phyloP scores from a whole-genome alignment of 208 protist species.

The Porcisia hertigi region DNA sequence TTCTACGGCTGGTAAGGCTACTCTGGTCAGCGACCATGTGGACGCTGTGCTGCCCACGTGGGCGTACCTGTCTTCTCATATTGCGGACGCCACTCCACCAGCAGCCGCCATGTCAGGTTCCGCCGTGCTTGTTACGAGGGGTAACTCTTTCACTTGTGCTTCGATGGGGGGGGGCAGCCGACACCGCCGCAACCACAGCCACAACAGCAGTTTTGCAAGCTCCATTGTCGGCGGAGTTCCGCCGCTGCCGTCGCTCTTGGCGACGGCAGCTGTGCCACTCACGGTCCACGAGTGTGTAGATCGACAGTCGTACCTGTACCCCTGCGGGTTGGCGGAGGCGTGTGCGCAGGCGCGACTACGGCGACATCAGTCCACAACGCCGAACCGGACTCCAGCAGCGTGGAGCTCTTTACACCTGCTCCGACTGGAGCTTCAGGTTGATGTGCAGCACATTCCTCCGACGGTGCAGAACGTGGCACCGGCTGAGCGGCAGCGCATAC shows the following conservation, averaged over 20 bases:
- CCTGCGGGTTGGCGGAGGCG: slow-evolving; percentile 26
- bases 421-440: slow-evolving; percentile 17
- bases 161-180: neutral
- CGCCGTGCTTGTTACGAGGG: neutral
- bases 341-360: slow-evolving; percentile 23
- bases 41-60: slow-evolving; percentile 33
- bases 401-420: slow-evolving; percentile 24
- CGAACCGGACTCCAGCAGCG: neutral
- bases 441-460: slow-evolving; percentile 21
- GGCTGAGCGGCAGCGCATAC: slow-evolving; percentile 11
- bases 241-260: neutral
- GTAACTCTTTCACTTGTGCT: neutral
- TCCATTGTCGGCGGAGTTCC: neutral
- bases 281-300: slow-evolving; percentile 7
- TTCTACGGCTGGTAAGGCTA: slow-evolving; percentile 11
- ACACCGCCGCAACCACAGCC: slow-evolving; percentile 2
- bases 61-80: slow-evolving; percentile 28
- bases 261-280: neutral
- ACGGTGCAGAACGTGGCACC: slow-evolving; percentile 18
- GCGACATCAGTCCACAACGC: neutral
- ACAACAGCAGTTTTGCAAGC: slow-evolving; percentile 14
- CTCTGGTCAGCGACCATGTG: slow-evolving; percentile 29
- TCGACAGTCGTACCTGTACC: slow-evolving; percentile 24
- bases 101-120: neutral
- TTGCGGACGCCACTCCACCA: slow-evolving; percentile 6